Percentiles rank a stretch among this genome's conserved stretches.
Evolutionary conservation across 208 protist species (phyloP).

Genomic region (Trichomonas vaginalis): DNA sequence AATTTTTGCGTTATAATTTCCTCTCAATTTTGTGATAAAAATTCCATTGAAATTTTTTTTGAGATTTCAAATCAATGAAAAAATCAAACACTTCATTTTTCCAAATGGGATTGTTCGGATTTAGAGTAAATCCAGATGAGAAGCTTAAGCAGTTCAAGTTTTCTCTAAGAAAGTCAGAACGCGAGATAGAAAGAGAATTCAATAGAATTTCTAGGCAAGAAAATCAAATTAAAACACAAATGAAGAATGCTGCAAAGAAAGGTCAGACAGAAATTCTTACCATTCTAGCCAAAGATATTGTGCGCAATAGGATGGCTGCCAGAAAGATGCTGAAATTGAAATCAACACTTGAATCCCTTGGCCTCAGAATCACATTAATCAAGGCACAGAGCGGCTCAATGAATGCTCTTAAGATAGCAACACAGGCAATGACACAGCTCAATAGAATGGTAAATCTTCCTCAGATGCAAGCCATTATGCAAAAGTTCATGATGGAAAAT

Average conservation of each 20-base stretch:
- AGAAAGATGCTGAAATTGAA: not conserved
- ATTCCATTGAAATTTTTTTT: too few relatives aligned
- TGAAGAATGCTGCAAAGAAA: not conserved
- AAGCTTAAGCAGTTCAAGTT: not conserved
- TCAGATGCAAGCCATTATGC: not conserved
- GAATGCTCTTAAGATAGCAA: not conserved
- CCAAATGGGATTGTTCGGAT: not conserved
- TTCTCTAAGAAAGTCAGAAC: not conserved
- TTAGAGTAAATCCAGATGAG: not conserved
- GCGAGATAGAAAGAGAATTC: not conserved
- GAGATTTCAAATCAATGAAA: too few relatives aligned
- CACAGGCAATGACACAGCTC: not conserved
- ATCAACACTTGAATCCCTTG: not conserved
- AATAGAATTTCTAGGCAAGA: not conserved
- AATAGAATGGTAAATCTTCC: not conserved
- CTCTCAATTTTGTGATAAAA: too few relatives aligned
- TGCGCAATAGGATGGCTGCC: not conserved
- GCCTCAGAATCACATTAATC: not conserved
- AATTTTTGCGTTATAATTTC: too few relatives aligned
- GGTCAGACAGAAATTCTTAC: not conserved
- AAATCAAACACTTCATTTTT: too few relatives aligned
- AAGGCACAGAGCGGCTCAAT: not conserved
- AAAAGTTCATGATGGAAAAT: not conserved
- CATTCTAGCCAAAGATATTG: not conserved
- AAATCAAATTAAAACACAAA: not conserved